A percentile compares a stretch with the other conserved stretches of the same genome.
Conservation (phyloP, 495 filamentous ascomycete genomes). For the Penicillium turbatum region DNA sequence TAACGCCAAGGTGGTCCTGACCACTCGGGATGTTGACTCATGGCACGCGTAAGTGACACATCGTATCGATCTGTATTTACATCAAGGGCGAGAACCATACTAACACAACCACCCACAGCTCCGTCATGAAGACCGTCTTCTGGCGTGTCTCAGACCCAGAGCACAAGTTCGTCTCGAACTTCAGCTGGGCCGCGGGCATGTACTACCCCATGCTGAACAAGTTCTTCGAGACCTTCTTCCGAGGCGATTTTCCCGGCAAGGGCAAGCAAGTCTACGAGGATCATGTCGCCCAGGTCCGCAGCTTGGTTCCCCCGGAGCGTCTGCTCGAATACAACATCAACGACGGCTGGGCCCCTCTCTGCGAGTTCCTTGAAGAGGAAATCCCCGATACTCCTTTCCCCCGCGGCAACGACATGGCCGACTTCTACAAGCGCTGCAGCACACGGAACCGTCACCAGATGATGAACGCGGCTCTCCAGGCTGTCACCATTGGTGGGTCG, state of each 20-base stretch:
- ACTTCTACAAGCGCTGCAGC: constrained; percentile 57
- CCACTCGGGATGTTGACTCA: constrained; percentile 55
- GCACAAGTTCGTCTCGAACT: constrained; percentile 47
- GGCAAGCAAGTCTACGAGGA: constrained; percentile 50
- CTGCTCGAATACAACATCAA: constrained; percentile 62
- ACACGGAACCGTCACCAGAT: constrained; percentile 59
- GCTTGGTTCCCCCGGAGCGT: constrained; percentile 42
- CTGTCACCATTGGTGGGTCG: constrained; percentile 47
- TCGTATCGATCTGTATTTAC: not conserved
- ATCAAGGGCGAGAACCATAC: not conserved
- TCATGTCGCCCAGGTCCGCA: constrained; percentile 44
- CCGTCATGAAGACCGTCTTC: constrained; percentile 49
- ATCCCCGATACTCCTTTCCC: constrained; percentile 50
- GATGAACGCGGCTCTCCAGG: constrained; percentile 53
- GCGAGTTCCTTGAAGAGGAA: constrained; percentile 59
- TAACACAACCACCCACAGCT: constrained; percentile 22
- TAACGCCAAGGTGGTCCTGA: constrained; percentile 64
- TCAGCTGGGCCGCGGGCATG: constrained; percentile 54
- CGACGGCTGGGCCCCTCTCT: constrained; percentile 64
- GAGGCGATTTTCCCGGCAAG: constrained; percentile 47
- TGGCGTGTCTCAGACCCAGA: constrained; percentile 55
- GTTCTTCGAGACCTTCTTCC: constrained; percentile 55
- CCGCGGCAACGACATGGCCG: constrained; percentile 47
- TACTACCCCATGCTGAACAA: constrained; percentile 58
- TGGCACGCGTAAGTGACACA: constrained; percentile 47